Evolutionary conservation across 2,329 filamentous ascomycete species (phyloP), one percentile per base, ranked within the genome.

Genomic region (Exophiala xenobiotica): DNA sequence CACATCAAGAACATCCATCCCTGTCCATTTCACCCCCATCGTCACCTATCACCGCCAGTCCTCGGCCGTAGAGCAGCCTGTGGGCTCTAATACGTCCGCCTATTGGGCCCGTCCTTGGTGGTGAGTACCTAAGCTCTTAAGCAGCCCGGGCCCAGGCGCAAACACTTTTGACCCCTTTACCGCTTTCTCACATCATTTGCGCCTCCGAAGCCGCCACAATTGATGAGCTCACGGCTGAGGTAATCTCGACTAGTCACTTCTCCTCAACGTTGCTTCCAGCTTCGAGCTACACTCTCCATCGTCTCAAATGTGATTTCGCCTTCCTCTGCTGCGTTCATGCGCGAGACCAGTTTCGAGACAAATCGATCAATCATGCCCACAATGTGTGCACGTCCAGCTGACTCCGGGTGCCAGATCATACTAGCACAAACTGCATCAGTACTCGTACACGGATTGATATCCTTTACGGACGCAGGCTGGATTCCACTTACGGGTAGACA

Each of bases 371-470:
- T 61, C 61, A 63, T 63, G 8, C 61, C 61, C 9, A 62, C 54
- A 41, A 63, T 57, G 44, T 63, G 61, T 11, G 53, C 53, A 27
- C 61, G 44, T 20, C 61, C 61, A 19, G 60, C 42, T 27, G 53
- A 57, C 35, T 63, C 61, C 3, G 61, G 61, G 46, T 63, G 61
- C 59, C 58, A 63, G 46, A 63, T 58, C 58, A 63, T 54, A 6
- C 60, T 58, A 39, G 24, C 49, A 26, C 14, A 50, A 7, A 23
- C 18, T 35, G 18, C 6, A 39, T 54, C 31, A 54, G 52, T 49
- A 35, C n/a, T 9, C 31, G 18, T 16, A 35, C 31, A 3, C 4
- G 12, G 31, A 14, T 35, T 7, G 11, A 14, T 16, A 3, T 51
- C n/a, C n/a, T n/a, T n/a, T n/a, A n/a, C n/a, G n/a, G n/a, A 38